Conservation (phyloP, 257 asterid species). For the Verbena officinalis region DNA sequence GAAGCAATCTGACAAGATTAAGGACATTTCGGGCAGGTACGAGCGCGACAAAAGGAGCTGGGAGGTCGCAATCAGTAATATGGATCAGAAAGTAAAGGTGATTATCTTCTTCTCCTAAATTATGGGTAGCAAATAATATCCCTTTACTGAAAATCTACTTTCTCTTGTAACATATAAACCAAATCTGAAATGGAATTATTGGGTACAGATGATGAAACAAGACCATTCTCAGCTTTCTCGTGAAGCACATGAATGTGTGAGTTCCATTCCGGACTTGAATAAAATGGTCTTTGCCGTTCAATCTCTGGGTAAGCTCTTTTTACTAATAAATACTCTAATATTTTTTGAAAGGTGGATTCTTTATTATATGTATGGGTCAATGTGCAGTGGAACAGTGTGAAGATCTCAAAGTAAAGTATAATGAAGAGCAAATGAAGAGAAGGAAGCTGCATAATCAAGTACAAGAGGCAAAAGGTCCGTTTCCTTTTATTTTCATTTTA, state of each 20-base stretch:
- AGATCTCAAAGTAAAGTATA: constrained; percentile 87
- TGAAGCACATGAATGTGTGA: constrained; percentile 88
- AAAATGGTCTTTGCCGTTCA: constrained; percentile 92
- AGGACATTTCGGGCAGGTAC: constrained; percentile 63
- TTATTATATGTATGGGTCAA: constrained; percentile 17
- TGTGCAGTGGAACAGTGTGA: constrained; percentile 91
- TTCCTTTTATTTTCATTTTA: neutral
- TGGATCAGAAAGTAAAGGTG: constrained; percentile 82
- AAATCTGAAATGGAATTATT: constrained; percentile 16
- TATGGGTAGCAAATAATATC: neutral
- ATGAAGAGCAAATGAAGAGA: constrained; percentile 89
- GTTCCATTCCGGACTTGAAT: constrained; percentile 83
- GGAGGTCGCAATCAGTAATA: constrained; percentile 54
- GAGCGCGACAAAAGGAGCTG: constrained; percentile 67
- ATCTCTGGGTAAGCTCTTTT: constrained; percentile 74
- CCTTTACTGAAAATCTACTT: neutral
- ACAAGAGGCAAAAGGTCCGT: constrained; percentile 90
- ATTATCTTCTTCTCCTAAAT: constrained; percentile 12
- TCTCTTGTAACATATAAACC: constrained; percentile 11
- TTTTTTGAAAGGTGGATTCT: constrained; percentile 4
- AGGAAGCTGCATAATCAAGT: constrained; percentile 88
- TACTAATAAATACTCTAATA: constrained; percentile 16
- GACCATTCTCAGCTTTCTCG: constrained; percentile 81
- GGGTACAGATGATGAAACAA: constrained; percentile 73
- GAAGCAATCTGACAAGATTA: constrained; percentile 61